A percentile compares a stretch with the other conserved stretches of the same genome.
Conservation (phyloP, 139 green algal genomes). For the Penium margaritaceum region DNA sequence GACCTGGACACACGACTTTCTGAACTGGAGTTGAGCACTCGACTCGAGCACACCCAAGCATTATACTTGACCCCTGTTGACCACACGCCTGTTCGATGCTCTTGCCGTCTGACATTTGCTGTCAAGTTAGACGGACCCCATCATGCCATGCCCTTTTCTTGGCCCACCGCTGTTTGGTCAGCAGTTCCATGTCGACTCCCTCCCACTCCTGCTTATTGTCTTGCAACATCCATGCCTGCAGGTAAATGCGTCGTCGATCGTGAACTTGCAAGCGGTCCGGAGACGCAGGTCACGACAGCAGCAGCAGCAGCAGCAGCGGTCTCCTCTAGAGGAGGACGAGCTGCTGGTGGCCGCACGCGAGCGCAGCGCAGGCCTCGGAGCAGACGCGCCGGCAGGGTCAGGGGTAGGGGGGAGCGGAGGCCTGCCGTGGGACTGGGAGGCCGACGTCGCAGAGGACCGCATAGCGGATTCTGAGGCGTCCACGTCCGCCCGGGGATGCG, state of each 20-base stretch:
- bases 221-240: too few species aligned
- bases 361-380: background rate
- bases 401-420: background rate
- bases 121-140: too few species aligned
- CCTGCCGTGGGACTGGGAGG: conserved; percentile 15
- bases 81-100: too few species aligned
- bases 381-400: background rate
- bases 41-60: too few species aligned
- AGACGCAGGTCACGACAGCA: background rate
- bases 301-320: background rate
- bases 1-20: too few species aligned
- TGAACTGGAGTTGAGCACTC: too few species aligned
- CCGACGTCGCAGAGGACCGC: conserved; percentile 9
- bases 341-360: background rate
- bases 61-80: too few species aligned
- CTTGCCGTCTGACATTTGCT: too few species aligned
- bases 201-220: too few species aligned
- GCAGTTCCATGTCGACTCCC: too few species aligned
- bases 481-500: background rate
- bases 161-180: too few species aligned
- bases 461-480: background rate
- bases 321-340: background rate
- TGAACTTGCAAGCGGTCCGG: background rate
- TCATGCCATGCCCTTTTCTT: too few species aligned
- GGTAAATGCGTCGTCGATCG: background rate